Conservation (phyloP, 805 yeast genomes). For the Candida fluviatilis region DNA sequence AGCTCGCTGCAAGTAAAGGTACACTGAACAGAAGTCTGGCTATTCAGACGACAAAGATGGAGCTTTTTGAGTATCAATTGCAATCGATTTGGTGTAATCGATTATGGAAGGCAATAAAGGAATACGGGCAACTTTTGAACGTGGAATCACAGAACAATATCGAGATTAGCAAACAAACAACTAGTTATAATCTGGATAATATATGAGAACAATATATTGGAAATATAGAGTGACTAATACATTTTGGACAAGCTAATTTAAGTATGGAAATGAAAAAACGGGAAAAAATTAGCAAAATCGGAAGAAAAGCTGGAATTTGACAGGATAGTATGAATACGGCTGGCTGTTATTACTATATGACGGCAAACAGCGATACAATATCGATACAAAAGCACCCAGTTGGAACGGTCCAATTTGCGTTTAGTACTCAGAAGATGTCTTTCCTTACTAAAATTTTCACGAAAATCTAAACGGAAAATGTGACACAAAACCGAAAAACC, state of each 20-base stretch:
- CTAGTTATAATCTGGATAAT: neutral
- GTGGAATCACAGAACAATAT: neutral
- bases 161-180: neutral
- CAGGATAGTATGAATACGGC: neutral
- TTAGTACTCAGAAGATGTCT: slow-evolving; percentile 1
- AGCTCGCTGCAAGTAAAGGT: too few species aligned
- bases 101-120: too few species aligned
- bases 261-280: neutral
- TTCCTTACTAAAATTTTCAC: slow-evolving; percentile 1
- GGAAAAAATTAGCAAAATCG: neutral
- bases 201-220: neutral
- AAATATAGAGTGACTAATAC: neutral
- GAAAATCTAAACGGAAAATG: neutral
- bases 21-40: too few species aligned
- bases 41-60: too few species aligned
- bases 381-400: neutral
- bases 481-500: neutral
- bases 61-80: too few species aligned
- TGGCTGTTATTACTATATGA: neutral
- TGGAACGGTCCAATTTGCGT: neutral
- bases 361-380: neutral
- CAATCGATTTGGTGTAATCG: too few species aligned
- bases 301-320: neutral
- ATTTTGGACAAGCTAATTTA: neutral
- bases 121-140: too few species aligned